These are phyloP conservation scores for Fusarium dimerum DNA, from an alignment of 2,329 filamentous ascomycete species.

Conservation along the genomic window DNA sequence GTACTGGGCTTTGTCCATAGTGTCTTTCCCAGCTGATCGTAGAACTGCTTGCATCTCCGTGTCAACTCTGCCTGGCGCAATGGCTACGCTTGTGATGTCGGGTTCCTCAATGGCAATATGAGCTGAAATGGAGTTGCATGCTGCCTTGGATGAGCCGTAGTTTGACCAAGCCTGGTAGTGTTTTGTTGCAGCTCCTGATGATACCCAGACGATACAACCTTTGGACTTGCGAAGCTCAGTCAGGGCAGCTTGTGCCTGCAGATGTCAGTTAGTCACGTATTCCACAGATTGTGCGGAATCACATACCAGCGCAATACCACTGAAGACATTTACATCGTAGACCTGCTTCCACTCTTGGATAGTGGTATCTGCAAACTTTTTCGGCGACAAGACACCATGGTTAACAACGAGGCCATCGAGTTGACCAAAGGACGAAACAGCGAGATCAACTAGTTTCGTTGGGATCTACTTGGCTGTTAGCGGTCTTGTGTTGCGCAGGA, in stretches of 20 bases:
- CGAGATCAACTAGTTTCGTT: slow-evolving; percentile 62
- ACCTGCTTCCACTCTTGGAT: slow-evolving; percentile 71
- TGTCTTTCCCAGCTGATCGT: slow-evolving; percentile 56
- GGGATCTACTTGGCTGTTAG: slow-evolving; percentile 46
- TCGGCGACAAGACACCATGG: slow-evolving; percentile 79
- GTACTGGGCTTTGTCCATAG: slow-evolving; percentile 60
- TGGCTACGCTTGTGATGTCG: slow-evolving; percentile 68
- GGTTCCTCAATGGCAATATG: slow-evolving; percentile 79
- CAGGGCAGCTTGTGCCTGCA: slow-evolving; percentile 69
- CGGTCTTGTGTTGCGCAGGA: not conserved
- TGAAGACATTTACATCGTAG: slow-evolving; percentile 88
- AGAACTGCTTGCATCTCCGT: slow-evolving; percentile 90
- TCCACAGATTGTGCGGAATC: not conserved
- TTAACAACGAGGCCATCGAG: slow-evolving; percentile 87
- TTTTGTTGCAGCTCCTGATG: slow-evolving; percentile 71
- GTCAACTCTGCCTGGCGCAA: slow-evolving; percentile 81
- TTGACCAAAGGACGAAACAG: slow-evolving; percentile 66
- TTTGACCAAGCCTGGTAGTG: slow-evolving; percentile 74
- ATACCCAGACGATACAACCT: slow-evolving; percentile 76
- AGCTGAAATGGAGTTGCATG: slow-evolving; percentile 74
- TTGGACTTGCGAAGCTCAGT: slow-evolving; percentile 66
- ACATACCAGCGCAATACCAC: slow-evolving; percentile 73
- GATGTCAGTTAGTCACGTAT: slow-evolving; percentile 10
- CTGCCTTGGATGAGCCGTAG: slow-evolving; percentile 83
- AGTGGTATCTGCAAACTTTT: slow-evolving; percentile 68